A percentile compares a stretch with the other conserved stretches of the same genome.
phyloP scores from a whole-genome alignment of 2,329 filamentous ascomycete genomes.

The Aspergillus arachidicola region DNA sequence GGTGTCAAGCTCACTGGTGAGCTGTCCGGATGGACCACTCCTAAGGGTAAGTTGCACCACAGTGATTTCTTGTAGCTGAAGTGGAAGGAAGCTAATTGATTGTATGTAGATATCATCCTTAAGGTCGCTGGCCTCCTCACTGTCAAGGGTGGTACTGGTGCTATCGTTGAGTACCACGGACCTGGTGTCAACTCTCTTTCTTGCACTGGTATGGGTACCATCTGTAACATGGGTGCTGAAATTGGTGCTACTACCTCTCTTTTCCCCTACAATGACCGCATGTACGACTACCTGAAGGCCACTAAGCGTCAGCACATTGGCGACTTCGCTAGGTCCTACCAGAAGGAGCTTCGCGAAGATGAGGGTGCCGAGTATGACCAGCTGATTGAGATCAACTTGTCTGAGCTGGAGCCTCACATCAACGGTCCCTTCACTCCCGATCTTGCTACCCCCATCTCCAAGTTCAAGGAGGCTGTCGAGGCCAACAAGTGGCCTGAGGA shows the following conservation, averaged over 20 bases:
- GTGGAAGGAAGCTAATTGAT: not conserved
- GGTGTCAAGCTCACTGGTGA: conserved; percentile 92
- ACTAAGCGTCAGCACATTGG: conserved; percentile 91
- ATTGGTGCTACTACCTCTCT: conserved; percentile 80
- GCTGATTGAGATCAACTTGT: conserved; percentile 93
- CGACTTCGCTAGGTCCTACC: conserved; percentile 83
- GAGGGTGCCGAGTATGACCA: conserved; percentile 94
- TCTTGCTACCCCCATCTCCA: conserved; percentile 94
- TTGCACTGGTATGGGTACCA: conserved; percentile 85
- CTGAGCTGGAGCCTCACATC: conserved; percentile 93
- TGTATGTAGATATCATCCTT: conserved; percentile 77
- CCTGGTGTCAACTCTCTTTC: conserved; percentile 75
- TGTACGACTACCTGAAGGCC: conserved; percentile 92
- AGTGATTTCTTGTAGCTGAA: not conserved
- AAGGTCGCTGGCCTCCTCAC: conserved; percentile 97
- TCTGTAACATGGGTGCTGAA: conserved; percentile 69
- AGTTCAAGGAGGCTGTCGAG: conserved; percentile 93
- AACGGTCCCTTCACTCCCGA: conserved; percentile 99
- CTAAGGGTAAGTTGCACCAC: conserved; percentile 69
- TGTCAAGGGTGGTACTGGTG: conserved; percentile 96
- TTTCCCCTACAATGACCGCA: conserved; percentile 97
- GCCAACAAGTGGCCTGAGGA: conserved; percentile 95
- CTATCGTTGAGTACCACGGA: conserved; percentile 63
- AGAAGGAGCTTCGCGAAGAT: conserved; percentile 82
- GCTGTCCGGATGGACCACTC: conserved; percentile 86